These are phyloP conservation scores for Aspergillus coremiiformis DNA, from an alignment of 495 filamentous ascomycete genomes.

Conservation along the genomic window DNA sequence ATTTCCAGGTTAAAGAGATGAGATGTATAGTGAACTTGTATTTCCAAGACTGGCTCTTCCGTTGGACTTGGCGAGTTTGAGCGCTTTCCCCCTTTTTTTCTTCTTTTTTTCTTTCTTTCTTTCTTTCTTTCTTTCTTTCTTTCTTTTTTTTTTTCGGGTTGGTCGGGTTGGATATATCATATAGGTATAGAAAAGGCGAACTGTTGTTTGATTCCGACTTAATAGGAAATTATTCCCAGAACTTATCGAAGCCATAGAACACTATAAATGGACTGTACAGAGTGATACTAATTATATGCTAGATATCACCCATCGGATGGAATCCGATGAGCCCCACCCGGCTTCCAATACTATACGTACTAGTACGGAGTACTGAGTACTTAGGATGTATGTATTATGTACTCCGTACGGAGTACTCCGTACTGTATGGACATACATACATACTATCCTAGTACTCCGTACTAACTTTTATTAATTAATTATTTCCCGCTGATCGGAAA, in stretches of 20 bases:
- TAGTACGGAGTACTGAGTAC: no score
- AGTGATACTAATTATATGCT: background rate
- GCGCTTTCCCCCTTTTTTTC: no score
- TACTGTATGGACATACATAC: no score
- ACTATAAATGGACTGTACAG: background rate
- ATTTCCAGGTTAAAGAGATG: slow-evolving; percentile 8
- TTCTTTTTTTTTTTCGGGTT: background rate
- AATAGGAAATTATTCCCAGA: background rate
- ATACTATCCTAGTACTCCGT: no score
- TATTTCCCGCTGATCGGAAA: background rate
- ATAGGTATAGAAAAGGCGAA: background rate
- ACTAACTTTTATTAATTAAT: no score
- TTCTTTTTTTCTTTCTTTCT: no score
- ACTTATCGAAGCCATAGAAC: background rate
- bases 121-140: background rate
- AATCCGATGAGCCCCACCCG: background rate
- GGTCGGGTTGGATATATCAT: background rate
- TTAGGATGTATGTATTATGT: no score
- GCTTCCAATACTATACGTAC: no score
- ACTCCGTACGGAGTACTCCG: no score
- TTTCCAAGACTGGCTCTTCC: slow-evolving; percentile 2
- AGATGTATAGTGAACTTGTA: slow-evolving; percentile 22
- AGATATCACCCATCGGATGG: background rate
- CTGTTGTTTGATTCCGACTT: background rate
- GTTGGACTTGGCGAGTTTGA: background rate